Conservation (phyloP, 208 protist species). For the Trypanosoma conorhini region DNA sequence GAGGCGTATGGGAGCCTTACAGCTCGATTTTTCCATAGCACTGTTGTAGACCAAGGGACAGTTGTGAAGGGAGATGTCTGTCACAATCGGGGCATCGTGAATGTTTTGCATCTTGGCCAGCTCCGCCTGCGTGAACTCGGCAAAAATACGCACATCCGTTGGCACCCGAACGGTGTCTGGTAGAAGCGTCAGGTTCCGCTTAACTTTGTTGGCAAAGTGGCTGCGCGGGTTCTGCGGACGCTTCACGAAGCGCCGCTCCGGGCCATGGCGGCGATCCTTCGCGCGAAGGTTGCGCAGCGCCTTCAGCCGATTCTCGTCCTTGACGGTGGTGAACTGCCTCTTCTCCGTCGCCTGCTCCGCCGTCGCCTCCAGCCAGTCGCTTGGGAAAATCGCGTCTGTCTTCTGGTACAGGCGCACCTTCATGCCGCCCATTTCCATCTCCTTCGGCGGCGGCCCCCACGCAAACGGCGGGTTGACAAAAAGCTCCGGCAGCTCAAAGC, state of each 20-base stretch:
- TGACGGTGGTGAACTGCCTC: conserved; percentile 54
- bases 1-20: conserved; percentile 40
- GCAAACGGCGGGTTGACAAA: conserved; percentile 69
- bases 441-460: conserved; percentile 80
- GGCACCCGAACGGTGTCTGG: conserved; percentile 49
- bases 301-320: conserved; percentile 71
- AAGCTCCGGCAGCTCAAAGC: conserved; percentile 75
- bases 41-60: conserved; percentile 68
- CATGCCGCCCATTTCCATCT: conserved; percentile 66
- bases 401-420: conserved; percentile 74
- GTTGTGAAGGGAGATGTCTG: conserved; percentile 56
- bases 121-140: conserved; percentile 36
- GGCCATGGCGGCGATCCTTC: conserved; percentile 33
- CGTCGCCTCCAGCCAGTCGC: conserved; percentile 54
- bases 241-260: conserved; percentile 26
- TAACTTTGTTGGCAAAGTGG: conserved; percentile 27
- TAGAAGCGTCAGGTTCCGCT: conserved; percentile 38
- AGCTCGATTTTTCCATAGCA: conserved; percentile 50
- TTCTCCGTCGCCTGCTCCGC: conserved; percentile 34
- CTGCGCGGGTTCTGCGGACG: conserved; percentile 21
- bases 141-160: conserved; percentile 28
- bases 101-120: conserved; percentile 39
- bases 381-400: conserved; percentile 38
- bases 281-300: conserved; percentile 53
- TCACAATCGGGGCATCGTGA: conserved; percentile 26